Conservation (phyloP, 768 basidiomycete genomes). For the Daedaleopsis nitida region DNA sequence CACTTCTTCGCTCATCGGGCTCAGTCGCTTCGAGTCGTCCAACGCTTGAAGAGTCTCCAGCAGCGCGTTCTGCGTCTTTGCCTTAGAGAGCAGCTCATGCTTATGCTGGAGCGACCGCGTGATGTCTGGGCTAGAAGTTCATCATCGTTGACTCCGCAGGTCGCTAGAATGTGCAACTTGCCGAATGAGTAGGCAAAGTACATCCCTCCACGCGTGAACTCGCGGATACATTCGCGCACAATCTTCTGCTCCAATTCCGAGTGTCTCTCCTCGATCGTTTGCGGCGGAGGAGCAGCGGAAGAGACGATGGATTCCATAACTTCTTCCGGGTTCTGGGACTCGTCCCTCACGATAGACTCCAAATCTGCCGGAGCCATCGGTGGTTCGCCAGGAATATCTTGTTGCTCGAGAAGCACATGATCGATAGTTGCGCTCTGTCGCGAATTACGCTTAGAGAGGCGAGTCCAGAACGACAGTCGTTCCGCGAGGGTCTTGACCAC, state of each 20-base stretch:
- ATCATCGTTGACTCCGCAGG: background rate
- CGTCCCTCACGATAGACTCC: conserved; percentile 29
- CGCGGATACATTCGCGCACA: conserved; percentile 72
- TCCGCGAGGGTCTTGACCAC: conserved; percentile 64
- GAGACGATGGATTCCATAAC: conserved; percentile 60
- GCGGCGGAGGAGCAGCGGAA: conserved; percentile 62
- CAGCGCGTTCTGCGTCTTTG: conserved; percentile 58
- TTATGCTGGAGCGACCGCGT: conserved; percentile 85
- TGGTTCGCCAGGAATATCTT: conserved; percentile 5
- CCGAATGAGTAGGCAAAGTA: conserved; percentile 89
- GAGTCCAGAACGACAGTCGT: conserved; percentile 76
- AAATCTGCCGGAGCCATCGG: conserved; percentile 26
- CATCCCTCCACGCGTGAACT: conserved; percentile 85
- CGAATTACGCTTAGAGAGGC: conserved; percentile 33
- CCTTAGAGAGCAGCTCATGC: conserved; percentile 61
- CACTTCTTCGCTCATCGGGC: conserved; percentile 38
- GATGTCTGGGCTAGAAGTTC: conserved; percentile 51
- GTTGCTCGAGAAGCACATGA: conserved; percentile 19
- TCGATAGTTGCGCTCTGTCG: conserved; percentile 11
- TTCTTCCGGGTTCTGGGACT: conserved; percentile 41
- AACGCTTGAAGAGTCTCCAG: conserved; percentile 63
- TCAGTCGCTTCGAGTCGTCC: conserved; percentile 29
- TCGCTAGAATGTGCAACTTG: conserved; percentile 32
- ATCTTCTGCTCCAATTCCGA: conserved; percentile 84
- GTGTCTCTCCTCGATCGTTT: conserved; percentile 64